Base-by-base conservation (phyloP, 768 basidiomycete species). In the Lactarius quietus region DNA sequence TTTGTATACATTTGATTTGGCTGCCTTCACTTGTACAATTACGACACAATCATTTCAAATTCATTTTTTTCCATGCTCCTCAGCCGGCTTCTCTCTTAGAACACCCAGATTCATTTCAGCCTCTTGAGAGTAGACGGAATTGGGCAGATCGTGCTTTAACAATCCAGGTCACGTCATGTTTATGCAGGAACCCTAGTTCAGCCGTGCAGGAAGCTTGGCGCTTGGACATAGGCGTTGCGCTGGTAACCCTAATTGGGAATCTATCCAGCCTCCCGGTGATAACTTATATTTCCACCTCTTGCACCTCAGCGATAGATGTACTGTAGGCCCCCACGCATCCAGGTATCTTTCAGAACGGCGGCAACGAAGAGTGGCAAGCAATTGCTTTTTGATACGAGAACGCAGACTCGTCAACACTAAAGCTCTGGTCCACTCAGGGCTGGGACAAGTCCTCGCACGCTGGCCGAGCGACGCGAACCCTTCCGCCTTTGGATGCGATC, bases 41-140 rank as follows among this genome's bases (percentile, higher is more conserved):
- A 66, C 61, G 39, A 57, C 20, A 29, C 57, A 66, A 66, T 61
- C 45, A 23, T 23, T 48, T 48, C 45, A 45, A 12, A 23, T 43
- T 26, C 15, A 35, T 57, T 36, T 35, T 2, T 17, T 36, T 51
- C 38, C 28, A 28, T n/a, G 10, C 12, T 10, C 23, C n/a, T n/a
- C 39, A 33, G 15, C 39, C 33, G 35, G 29, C 29, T 28, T 26
- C 23, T n/a, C 10, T 51, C 48, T 26, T 23, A n/a, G 12, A 10
- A 45, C n/a, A 36, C 12, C 12, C 3, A 38, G 9, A 23, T n/a
- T n/a, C n/a, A n/a, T n/a, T n/a, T n/a, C n/a, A n/a, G n/a, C n/a
- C n/a, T n/a, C n/a, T n/a, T n/a, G n/a, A n/a, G n/a, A n/a, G n/a
- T n/a, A n/a, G n/a, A n/a, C n/a, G n/a, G n/a, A n/a, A n/a, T n/a